Percentiles rank a stretch among this genome's conserved stretches.
These are phyloP conservation scores for Eucalyptus melliodora DNA, from an alignment of 345 rosid species.

Conservation along the genomic window DNA sequence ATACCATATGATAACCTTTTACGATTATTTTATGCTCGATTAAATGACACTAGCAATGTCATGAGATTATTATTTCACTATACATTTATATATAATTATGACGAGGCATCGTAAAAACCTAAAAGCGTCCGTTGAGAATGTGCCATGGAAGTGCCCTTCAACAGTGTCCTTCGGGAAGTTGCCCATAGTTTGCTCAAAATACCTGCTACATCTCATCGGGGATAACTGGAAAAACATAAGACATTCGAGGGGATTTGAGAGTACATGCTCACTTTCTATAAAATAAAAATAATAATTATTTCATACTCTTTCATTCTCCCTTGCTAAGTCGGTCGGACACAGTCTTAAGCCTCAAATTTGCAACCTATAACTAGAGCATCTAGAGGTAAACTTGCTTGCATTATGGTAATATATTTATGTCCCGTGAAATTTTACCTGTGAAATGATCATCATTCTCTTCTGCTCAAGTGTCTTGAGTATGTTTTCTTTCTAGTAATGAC, in stretches of 20 bases:
- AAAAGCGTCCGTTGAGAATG: not conserved
- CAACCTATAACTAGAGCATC: not conserved
- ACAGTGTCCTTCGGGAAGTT: not conserved
- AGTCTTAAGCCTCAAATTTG: not conserved
- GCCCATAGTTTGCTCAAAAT: not conserved
- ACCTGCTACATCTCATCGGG: not conserved
- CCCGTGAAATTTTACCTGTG: not conserved
- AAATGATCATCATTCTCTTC: not conserved
- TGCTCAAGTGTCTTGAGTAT: not conserved
- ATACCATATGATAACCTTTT: fast-evolving
- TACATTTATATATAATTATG: not conserved
- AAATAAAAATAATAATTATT: no score
- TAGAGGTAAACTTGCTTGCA: not conserved
- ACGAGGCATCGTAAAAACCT: not conserved
- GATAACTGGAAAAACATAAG: not conserved
- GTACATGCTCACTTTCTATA: not conserved
- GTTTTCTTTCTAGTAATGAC: not conserved
- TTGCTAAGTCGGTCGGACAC: fast-evolving
- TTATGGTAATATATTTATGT: not conserved
- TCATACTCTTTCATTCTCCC: not conserved
- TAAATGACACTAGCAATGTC: not conserved
- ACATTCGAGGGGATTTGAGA: not conserved
- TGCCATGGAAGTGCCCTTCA: not conserved
- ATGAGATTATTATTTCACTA: not conserved
- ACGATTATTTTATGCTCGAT: not conserved